These are phyloP conservation scores for Pichia sp. DNA, from an alignment of 1,139 yeast genomes.

Conservation along the genomic window DNA sequence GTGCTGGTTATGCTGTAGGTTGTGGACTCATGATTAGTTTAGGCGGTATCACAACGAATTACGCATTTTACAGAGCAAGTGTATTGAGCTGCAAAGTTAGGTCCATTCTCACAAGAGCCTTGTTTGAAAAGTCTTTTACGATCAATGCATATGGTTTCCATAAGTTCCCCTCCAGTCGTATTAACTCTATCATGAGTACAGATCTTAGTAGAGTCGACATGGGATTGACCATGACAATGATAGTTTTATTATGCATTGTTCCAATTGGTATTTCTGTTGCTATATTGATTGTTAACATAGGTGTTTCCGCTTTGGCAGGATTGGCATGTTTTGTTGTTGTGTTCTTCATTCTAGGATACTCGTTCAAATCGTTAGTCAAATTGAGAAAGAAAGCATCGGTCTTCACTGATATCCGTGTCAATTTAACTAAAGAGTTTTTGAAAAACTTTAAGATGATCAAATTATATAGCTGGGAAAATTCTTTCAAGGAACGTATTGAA, in stretches of 20 bases:
- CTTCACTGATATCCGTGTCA: constrained; percentile 44
- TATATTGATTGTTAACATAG: constrained; percentile 63
- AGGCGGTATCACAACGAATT: constrained; percentile 52
- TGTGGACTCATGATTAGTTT: constrained; percentile 44
- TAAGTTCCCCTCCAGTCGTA: constrained; percentile 59
- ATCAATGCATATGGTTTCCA: constrained; percentile 59
- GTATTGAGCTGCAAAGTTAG: constrained; percentile 65
- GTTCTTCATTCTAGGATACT: constrained; percentile 30
- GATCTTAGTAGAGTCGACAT: constrained; percentile 75
- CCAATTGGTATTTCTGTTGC: constrained; percentile 56
- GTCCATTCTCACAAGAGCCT: constrained; percentile 58
- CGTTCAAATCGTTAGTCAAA: constrained; percentile 41
- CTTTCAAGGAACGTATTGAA: constrained; percentile 40
- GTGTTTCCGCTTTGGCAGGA: constrained; percentile 69
- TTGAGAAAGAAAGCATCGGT: constrained; percentile 45
- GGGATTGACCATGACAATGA: constrained; percentile 57
- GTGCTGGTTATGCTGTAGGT: constrained; percentile 60
- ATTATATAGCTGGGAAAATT: constrained; percentile 48
- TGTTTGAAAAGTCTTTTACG: constrained; percentile 60
- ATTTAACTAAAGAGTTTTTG: constrained; percentile 42
- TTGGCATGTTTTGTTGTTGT: constrained; percentile 47
- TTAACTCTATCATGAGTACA: constrained; percentile 71
- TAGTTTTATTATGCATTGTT: constrained; percentile 41
- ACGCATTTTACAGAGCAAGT: constrained; percentile 56
- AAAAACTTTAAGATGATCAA: constrained; percentile 46